Evolutionary conservation across 2,329 filamentous ascomycete genomes (phyloP).

Genomic region (Pyrenochaeta sp.): DNA sequence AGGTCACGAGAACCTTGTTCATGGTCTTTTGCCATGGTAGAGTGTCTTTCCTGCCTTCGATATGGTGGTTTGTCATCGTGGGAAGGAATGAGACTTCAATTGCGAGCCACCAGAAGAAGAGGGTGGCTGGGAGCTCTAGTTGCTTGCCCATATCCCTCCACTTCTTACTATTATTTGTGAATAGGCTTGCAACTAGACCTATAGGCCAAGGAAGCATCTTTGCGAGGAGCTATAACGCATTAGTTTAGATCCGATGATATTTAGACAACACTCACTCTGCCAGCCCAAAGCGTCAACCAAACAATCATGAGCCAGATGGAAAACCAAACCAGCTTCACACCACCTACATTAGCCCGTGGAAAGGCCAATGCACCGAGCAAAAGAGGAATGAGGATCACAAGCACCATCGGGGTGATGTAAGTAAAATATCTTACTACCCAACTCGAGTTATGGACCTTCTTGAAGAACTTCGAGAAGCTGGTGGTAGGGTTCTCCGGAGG

Average conservation of each 20-base stretch:
- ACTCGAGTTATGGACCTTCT: conserved; percentile 69
- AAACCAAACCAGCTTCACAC: conserved; percentile 86
- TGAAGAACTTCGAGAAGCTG: conserved; percentile 69
- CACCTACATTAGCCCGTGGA: conserved; percentile 70
- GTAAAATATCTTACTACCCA: conserved; percentile 73
- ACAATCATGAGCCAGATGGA: conserved; percentile 94
- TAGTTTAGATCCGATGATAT: conserved; percentile 6
- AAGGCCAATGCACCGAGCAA: conserved; percentile 69
- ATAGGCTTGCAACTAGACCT: conserved; percentile 71
- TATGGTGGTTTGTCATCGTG: conserved; percentile 74
- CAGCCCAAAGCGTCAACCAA: conserved; percentile 90
- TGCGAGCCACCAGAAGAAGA: conserved; percentile 93
- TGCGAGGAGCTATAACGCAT: conserved; percentile 60
- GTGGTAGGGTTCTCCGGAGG: conserved; percentile 69
- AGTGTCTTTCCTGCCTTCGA: conserved; percentile 59
- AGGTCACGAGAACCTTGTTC: conserved; percentile 83
- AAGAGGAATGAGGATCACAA: conserved; percentile 72
- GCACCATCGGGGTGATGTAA: conserved; percentile 71
- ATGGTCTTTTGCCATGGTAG: conserved; percentile 76
- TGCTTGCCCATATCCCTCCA: conserved; percentile 89
- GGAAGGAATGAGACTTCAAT: conserved; percentile 86
- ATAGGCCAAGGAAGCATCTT: conserved; percentile 70
- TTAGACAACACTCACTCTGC: conserved; percentile 53
- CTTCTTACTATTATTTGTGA: conserved; percentile 89
- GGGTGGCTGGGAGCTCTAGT: conserved; percentile 81